phyloP scores from a whole-genome alignment of 495 filamentous ascomycete genomes.

The Penicillium chermesinum region DNA sequence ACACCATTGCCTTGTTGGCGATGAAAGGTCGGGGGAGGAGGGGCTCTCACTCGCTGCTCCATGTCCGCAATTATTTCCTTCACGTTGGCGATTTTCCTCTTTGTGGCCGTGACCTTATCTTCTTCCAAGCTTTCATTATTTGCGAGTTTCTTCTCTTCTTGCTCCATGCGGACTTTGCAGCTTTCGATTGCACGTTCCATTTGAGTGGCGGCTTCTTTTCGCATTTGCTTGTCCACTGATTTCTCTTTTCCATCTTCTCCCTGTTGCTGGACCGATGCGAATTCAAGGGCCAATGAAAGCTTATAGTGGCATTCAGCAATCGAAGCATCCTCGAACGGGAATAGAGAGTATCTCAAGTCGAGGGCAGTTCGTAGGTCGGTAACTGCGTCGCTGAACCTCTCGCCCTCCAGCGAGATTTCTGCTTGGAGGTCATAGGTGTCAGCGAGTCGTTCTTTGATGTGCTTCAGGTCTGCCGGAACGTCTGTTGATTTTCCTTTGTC shows the following conservation, averaged over 20 bases:
- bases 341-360: constrained; percentile 68
- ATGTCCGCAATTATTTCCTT: constrained; percentile 85
- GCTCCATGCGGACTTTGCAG: constrained; percentile 67
- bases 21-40: too few species aligned
- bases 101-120: constrained; percentile 47
- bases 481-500: constrained; percentile 49
- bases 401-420: constrained; percentile 92
- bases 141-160: constrained; percentile 62
- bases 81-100: constrained; percentile 69
- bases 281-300: constrained; percentile 91
- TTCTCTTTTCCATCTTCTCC: constrained; percentile 36
- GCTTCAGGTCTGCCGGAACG: constrained; percentile 47
- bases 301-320: constrained; percentile 95
- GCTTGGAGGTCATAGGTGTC: constrained; percentile 89
- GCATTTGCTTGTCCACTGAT: constrained; percentile 58
- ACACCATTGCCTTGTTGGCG: too few species aligned
- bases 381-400: constrained; percentile 77
- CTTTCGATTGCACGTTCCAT: constrained; percentile 80
- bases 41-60: constrained; percentile 64
- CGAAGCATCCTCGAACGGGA: constrained; percentile 69
- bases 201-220: constrained; percentile 69
- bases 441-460: constrained; percentile 75
- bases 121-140: constrained; percentile 48
- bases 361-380: constrained; percentile 72
- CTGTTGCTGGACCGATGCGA: constrained; percentile 69